Evolutionary conservation across 2,329 filamentous ascomycete species (phyloP), one percentile per base, ranked within the genome.

Genomic region (Ceratocystis ficicola): DNA sequence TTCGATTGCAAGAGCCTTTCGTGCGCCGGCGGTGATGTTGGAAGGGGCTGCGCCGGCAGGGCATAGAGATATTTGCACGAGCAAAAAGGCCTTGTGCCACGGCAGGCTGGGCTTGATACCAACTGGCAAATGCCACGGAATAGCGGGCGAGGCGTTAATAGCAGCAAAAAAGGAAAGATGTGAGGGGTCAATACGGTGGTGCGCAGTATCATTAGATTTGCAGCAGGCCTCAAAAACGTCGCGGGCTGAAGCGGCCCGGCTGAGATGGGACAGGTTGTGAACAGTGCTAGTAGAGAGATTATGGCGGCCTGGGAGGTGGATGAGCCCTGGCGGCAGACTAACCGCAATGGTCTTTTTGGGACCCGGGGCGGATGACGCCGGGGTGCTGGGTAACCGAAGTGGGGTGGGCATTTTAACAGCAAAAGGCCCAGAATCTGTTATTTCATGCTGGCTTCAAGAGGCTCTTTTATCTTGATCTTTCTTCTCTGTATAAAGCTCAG

Each of bases 81-180:
- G 79, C 3, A 95, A 77, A 10, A 86, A 90, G 1, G 87, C 81
- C 71, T 95, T 95, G 71, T 94, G 89, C 62, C 84, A 81, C 55
- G 68, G 63, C 32, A 73, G 74, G 10, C 65, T 67, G 3, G 67
- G 67, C n/a, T 64, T 64, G 44, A 59, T 48, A n/a, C 61, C 63
- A 3, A 65, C 50, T 2, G 65, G 63, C 15, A 78, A 65, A 1
- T 71, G 73, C 67, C 77, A 78, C 1, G 75, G 76, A 1, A 78
- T 76, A 0, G 70, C 68, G 5, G 74, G 74, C 60, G 73, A 72
- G 44, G 75, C 72, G 64, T 79, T 79, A 69, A 78, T 71, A 44
- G 72, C 70, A 22, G 73, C 71, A 65, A 78, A 75, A 64, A 77
- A 75, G 30, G 70, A 70, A 5, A 68, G 72, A 60, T 78, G 75